phyloP scores from a whole-genome alignment of 495 filamentous ascomycete species.

The Letharia lupina region DNA sequence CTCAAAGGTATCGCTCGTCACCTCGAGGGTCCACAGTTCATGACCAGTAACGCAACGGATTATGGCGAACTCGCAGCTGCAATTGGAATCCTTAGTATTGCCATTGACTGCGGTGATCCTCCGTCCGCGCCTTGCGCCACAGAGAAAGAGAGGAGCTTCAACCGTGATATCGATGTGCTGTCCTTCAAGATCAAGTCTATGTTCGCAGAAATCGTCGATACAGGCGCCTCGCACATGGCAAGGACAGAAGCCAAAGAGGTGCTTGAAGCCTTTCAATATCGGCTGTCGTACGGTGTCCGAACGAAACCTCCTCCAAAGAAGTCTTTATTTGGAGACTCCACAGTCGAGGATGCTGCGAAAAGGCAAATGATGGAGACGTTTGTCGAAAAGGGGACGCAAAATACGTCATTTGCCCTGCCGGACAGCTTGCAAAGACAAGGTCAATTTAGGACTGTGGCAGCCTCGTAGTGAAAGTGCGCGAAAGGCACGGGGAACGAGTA shows the following conservation, averaged over 20 bases:
- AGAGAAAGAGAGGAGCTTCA: conserved; percentile 47
- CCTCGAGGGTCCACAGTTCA: conserved; percentile 44
- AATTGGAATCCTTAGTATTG: conserved; percentile 60
- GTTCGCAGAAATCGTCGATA: conserved; percentile 63
- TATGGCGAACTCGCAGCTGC: conserved; percentile 57
- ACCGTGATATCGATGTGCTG: conserved; percentile 60
- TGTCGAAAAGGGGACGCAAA: conserved; percentile 6
- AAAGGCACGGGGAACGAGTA: neutral
- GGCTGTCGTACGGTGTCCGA: conserved; percentile 61
- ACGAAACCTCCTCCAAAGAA: conserved; percentile 53
- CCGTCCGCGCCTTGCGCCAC: conserved; percentile 18
- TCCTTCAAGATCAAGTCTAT: conserved; percentile 54
- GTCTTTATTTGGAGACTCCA: conserved; percentile 43
- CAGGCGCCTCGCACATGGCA: conserved; percentile 61
- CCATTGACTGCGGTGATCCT: conserved; percentile 54
- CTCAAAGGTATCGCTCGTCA: conserved; percentile 43
- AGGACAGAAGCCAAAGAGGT: conserved; percentile 65
- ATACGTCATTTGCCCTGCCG: neutral
- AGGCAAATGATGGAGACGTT: conserved; percentile 15
- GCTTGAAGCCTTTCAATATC: conserved; percentile 61
- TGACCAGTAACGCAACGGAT: conserved; percentile 49
- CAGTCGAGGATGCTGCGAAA: conserved; percentile 22
- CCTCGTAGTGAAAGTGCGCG: neutral
- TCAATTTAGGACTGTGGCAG: neutral
- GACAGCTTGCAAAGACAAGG: conserved; percentile 1